Evolutionary conservation across 1,284 basidiomycete genomes (phyloP).

Genomic region (Fomitiporia mediterranea): DNA sequence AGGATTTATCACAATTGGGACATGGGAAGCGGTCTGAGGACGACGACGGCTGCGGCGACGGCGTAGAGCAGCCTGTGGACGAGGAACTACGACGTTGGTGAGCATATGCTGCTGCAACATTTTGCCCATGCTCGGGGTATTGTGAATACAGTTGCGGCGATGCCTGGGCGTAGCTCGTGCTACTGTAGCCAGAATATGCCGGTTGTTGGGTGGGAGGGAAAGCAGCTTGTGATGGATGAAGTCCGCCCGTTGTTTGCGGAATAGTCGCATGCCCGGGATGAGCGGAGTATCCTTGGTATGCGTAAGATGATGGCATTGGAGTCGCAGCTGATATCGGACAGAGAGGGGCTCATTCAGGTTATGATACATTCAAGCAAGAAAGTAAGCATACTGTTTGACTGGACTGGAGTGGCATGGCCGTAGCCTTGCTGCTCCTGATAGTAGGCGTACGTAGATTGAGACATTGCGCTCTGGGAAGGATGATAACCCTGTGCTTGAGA

Average conservation of each 20-base stretch:
- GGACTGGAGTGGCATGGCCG: background rate
- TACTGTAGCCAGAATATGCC: background rate
- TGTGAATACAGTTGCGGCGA: conserved; percentile 3
- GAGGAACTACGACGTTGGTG: conserved; percentile 9
- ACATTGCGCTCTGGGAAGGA: background rate
- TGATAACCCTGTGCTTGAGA: background rate
- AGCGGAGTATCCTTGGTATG: conserved; percentile 7
- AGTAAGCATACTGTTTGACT: conserved; percentile 5
- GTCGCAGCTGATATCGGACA: background rate
- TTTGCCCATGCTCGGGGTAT: background rate
- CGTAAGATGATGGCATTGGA: conserved; percentile 1
- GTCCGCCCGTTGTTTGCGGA: background rate
- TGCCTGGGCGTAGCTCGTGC: background rate
- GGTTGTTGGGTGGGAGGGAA: conserved; percentile 7
- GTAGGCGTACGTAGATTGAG: conserved; percentile 6
- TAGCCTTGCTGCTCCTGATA: conserved; percentile 10
- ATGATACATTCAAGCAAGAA: background rate
- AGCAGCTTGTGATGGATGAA: background rate
- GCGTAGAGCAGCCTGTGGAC: background rate
- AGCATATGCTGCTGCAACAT: background rate
- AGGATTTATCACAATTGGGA: conserved; percentile 67
- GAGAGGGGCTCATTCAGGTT: too few relatives aligned
- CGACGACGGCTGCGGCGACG: conserved; percentile 22
- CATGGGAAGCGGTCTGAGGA: conserved; percentile 55
- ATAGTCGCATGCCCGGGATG: background rate